Evolutionary conservation across 2,329 filamentous ascomycete species (phyloP), one percentile per base, ranked within the genome.

Genomic region (Xylariaceae sp.): DNA sequence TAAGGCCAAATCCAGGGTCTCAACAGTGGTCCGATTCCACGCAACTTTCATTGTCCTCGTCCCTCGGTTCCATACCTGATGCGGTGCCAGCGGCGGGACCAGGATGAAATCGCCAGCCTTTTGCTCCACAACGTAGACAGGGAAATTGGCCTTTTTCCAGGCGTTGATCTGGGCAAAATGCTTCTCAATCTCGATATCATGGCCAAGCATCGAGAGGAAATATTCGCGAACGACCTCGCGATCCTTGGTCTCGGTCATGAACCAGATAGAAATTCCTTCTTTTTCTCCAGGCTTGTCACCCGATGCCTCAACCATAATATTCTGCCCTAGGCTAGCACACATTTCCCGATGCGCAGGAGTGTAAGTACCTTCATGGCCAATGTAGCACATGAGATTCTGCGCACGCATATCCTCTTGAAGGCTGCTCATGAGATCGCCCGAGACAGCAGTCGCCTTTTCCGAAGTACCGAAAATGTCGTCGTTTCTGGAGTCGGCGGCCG

Each of bases 31-130:
- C 19, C 93, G 79, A 62, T 98, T 98, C 93, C 93, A 98, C 0
- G 93, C 93, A 7, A 95, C 89, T 62, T 98, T 98, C 78, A 97
- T 89, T 0, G 93, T 98, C 34, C 90, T 77, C 2, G 91, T 96
- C 16, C 93, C 93, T 37, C 91, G 81, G 59, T 98, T 98, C 93
- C 93, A 98, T 9, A 98, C 93, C 61, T 98, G 93, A 63, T 98
- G 93, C 0, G 91, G 89, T 3, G 93, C 93, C 15, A 97, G 69
- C n/a, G 93, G 90, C 13, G 93, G 93, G 19, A 98, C 85, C 1
- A 98, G 73, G 44, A 98, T 93, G 52, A 97, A 89, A 59, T 98
- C 93, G 4, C 93, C 93, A 6, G 83, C 80, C 44, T 76, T 85
- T 63, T 98, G 93, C 59, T 97, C 89, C 11, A 96, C 88, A 9